Conservation (phyloP, 352 stramenopile genomes). For the Peronospora belbahrii region DNA sequence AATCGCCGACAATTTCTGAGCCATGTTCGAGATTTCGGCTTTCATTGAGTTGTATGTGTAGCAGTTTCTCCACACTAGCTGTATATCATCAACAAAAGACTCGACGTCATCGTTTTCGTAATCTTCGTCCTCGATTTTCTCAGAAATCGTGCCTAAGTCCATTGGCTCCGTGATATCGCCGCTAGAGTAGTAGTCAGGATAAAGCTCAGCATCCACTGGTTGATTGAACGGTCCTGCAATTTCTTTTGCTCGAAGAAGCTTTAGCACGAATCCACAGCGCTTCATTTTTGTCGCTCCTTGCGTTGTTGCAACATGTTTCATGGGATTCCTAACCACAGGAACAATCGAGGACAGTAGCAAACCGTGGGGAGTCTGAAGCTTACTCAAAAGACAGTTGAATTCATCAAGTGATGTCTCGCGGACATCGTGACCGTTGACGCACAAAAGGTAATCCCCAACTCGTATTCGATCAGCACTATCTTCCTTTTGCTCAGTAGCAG, state of each 20-base stretch:
- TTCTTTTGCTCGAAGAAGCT: slow-evolving; percentile 73
- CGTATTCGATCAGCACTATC: slow-evolving; percentile 24
- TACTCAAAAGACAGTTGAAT: slow-evolving; percentile 25
- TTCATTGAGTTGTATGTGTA: slow-evolving; percentile 80
- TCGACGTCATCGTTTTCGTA: slow-evolving; percentile 81
- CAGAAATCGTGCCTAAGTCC: slow-evolving; percentile 72
- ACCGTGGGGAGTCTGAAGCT: slow-evolving; percentile 34
- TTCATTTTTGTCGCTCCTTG: slow-evolving; percentile 53
- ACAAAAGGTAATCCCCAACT: slow-evolving; percentile 43
- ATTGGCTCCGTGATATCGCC: slow-evolving; percentile 69
- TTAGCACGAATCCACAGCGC: slow-evolving; percentile 60
- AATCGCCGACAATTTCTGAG: slow-evolving; percentile 63
- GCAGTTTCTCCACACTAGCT: slow-evolving; percentile 82
- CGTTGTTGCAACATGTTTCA: slow-evolving; percentile 59
- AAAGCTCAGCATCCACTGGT: slow-evolving; percentile 74
- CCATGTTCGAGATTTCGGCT: slow-evolving; percentile 70
- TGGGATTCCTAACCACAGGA: slow-evolving; percentile 31
- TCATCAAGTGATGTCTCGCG: slow-evolving; percentile 28
- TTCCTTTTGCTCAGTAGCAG: slow-evolving; percentile 9
- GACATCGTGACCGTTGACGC: slow-evolving; percentile 44
- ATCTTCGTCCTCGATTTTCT: slow-evolving; percentile 82
- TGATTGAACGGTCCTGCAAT: slow-evolving; percentile 73
- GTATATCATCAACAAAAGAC: slow-evolving; percentile 72
- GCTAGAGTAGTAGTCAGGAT: slow-evolving; percentile 77
- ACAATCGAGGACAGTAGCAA: slow-evolving; percentile 45